A percentile compares a stretch with the other conserved stretches of the same genome.
Evolutionary conservation across 345 rosid species (phyloP).

Genomic region (Melaleuca quinquenervia): DNA sequence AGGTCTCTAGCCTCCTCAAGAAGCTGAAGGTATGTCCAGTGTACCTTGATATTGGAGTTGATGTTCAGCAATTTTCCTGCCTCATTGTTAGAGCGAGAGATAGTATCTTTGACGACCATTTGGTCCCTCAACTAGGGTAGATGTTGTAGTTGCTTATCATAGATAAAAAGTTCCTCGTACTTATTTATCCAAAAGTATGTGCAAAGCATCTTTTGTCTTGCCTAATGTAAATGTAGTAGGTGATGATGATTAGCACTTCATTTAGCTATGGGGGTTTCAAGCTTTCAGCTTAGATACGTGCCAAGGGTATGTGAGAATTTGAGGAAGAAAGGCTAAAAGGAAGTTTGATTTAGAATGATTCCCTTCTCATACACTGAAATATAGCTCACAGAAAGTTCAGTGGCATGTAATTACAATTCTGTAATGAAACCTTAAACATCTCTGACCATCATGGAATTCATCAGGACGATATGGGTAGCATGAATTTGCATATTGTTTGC

Average conservation of each 20-base stretch:
- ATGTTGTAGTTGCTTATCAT: background rate
- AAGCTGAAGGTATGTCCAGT: constrained; percentile 42
- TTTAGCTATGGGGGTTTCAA: background rate
- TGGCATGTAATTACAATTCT: background rate
- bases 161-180: background rate
- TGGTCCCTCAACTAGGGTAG: background rate
- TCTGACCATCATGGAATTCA: background rate
- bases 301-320: background rate
- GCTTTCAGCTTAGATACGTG: background rate
- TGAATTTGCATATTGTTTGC: fast-evolving
- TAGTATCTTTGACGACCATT: background rate
- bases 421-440: background rate
- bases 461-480: background rate
- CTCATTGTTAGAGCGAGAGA: background rate
- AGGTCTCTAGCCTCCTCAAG: constrained; percentile 37
- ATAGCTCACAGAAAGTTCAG: background rate
- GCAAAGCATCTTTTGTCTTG: background rate
- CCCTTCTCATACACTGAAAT: background rate
- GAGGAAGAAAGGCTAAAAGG: background rate
- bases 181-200: background rate
- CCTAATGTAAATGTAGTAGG: background rate
- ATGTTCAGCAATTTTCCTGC: background rate
- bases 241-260: background rate
- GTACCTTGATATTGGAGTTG: background rate
- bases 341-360: background rate